Evolutionary conservation across 1,284 basidiomycete genomes (phyloP).

Genomic region (Ustilago loliicola): DNA sequence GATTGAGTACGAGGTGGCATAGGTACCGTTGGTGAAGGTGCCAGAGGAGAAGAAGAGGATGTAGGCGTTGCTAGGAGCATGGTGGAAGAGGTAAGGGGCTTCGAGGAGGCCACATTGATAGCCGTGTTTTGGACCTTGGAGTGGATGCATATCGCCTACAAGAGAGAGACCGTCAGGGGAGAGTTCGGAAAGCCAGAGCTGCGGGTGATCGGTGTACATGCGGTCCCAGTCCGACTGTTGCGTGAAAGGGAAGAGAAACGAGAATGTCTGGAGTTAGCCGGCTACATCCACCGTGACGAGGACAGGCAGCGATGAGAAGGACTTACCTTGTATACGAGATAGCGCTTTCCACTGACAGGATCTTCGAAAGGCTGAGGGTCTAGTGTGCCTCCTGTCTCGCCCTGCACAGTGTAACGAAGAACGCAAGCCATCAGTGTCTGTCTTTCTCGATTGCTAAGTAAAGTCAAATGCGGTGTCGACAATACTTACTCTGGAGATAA

Average conservation of each 20-base stretch:
- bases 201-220: slow-evolving; percentile 56
- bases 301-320: not conserved
- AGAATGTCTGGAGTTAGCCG: not conserved
- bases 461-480: not conserved
- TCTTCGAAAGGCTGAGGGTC: slow-evolving; percentile 63
- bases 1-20: slow-evolving; percentile 58
- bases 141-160: slow-evolving; percentile 47
- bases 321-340: slow-evolving; percentile 55
- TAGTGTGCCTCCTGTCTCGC: slow-evolving; percentile 51
- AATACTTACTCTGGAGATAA: slow-evolving; percentile 46
- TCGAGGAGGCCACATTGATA: slow-evolving; percentile 56
- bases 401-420: slow-evolving; percentile 11
- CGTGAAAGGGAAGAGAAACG: not conserved
- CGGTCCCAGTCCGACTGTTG: slow-evolving; percentile 35
- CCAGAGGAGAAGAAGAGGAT: slow-evolving; percentile 61
- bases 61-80: slow-evolving; percentile 48
- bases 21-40: slow-evolving; percentile 53
- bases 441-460: no score
- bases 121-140: slow-evolving; percentile 43
- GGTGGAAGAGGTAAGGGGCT: slow-evolving; percentile 59
- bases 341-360: slow-evolving; percentile 45
- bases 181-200: slow-evolving; percentile 61
- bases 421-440: not conserved
- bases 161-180: slow-evolving; percentile 55
- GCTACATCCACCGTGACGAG: not conserved